Base-by-base conservation (phyloP, 495 filamentous ascomycete species). In the Penicillium ochrochloron region DNA sequence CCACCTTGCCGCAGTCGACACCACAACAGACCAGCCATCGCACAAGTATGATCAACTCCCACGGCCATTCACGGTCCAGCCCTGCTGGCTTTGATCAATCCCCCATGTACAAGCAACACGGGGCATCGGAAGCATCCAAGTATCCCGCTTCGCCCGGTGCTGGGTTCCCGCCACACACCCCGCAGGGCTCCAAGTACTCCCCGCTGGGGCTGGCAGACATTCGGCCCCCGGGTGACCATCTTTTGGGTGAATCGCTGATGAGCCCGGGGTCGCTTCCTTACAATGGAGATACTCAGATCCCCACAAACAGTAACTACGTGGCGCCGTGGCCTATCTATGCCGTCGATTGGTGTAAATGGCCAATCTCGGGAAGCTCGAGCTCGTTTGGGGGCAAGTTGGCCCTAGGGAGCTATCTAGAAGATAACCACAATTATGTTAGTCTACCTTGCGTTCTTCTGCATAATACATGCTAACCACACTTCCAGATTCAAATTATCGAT, bases 261-360 rank as follows among this genome's bases (percentile, higher is more conserved):
- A 82, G 75, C 41, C 73, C 79, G 5, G 74, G 76, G 6, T 64
- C 69, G n/a, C 62, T 75, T 35, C 66, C 78, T 17, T 77, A 76
- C 59, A 79, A 81, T 60, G 75, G 74, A 31, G 86, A 87, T 41
- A 77, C 70, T 21, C 79, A 84, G 39, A 71, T 85, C 7, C 82
- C 87, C 0, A 85, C 84, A 9, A 92, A 90, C 68, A 89, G 93
- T 78, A 97, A 94, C 68, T 98, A 98, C 76, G 80, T 97, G 66
- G 94, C 94, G 7, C 93, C 93, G 2, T 99, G 95, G 92, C 89
- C 92, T 41, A 89, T 96, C 42, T 98, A 97, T 76, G 94, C 96
- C 10, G 91, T 96, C 65, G 96, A 99, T 80, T 99, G 96, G 96
- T 99, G 95, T 77, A 98, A 98, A 78, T 99, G 96, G 96, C 85